Evolutionary conservation across 768 basidiomycete genomes (phyloP).

Genomic region (Dacryopinax primogenitus): DNA sequence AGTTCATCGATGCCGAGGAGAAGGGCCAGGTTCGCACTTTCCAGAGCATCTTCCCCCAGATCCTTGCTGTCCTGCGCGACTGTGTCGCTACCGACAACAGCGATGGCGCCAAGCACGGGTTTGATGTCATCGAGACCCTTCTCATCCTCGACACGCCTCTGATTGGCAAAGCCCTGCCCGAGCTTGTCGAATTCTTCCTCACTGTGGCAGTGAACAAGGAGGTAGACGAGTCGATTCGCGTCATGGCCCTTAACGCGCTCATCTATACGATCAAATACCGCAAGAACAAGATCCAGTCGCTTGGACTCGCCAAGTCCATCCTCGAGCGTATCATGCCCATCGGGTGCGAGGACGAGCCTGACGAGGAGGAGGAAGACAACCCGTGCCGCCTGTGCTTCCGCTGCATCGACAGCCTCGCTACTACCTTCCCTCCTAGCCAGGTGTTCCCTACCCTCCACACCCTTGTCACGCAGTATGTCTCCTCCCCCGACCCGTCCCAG

Average conservation of each 20-base stretch:
- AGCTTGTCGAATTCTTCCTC: slow-evolving; percentile 80
- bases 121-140: slow-evolving; percentile 92
- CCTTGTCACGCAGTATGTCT: slow-evolving; percentile 75
- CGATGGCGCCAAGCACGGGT: slow-evolving; percentile 69
- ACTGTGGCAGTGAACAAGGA: slow-evolving; percentile 63
- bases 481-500: slow-evolving; percentile 58
- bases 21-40: slow-evolving; percentile 80
- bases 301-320: slow-evolving; percentile 71
- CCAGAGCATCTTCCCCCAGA: slow-evolving; percentile 71
- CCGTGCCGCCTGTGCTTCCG: slow-evolving; percentile 92
- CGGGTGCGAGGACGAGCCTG: slow-evolving; percentile 83
- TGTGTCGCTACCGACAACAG: slow-evolving; percentile 69
- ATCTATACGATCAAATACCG: slow-evolving; percentile 97
- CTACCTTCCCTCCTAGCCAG: slow-evolving; percentile 82
- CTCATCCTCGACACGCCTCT: slow-evolving; percentile 93
- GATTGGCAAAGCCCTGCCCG: slow-evolving; percentile 73
- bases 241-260: slow-evolving; percentile 82
- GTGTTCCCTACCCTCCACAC: slow-evolving; percentile 84
- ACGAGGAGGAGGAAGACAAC: slow-evolving; percentile 85
- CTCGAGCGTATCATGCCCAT: slow-evolving; percentile 88
- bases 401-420: slow-evolving; percentile 83
- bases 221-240: slow-evolving; percentile 66
- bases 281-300: slow-evolving; percentile 85
- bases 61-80: slow-evolving; percentile 81
- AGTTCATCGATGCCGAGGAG: slow-evolving; percentile 80